phyloP scores from a whole-genome alignment of 257 asterid species.

The Solanum ahanhuiri region DNA sequence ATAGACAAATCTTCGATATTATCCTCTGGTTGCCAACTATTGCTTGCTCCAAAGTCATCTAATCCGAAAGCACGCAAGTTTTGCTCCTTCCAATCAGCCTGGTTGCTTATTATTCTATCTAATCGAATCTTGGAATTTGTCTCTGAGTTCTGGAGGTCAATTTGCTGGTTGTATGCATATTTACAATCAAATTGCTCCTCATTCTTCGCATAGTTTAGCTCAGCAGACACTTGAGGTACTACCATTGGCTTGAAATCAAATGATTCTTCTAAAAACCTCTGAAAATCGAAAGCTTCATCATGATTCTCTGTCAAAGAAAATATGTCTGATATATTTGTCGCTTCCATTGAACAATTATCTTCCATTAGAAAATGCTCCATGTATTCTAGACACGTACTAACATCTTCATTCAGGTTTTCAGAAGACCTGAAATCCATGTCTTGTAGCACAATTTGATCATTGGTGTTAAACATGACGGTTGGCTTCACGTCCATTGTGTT shows the following conservation, averaged over 20 bases:
- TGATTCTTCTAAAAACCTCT: background rate
- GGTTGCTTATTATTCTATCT: background rate
- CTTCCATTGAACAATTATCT: background rate
- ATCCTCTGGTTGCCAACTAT: background rate
- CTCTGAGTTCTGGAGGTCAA: background rate
- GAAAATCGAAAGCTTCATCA: background rate
- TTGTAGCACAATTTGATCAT: background rate
- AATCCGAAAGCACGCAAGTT: background rate
- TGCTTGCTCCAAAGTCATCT: background rate
- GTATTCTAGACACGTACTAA: background rate
- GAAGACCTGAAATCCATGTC: background rate
- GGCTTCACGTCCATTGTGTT: background rate
- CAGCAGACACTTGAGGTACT: no score
- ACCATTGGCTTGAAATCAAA: background rate
- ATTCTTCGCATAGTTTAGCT: background rate
- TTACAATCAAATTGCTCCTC: background rate
- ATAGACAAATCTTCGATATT: background rate
- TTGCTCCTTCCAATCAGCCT: background rate
- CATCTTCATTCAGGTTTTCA: background rate
- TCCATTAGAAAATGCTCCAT: background rate
- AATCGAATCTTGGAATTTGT: background rate
- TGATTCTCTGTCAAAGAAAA: background rate
- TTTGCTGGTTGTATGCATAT: background rate
- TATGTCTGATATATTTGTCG: background rate
- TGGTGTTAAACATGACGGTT: background rate